Percentiles rank a stretch among this genome's conserved stretches.
These are phyloP conservation scores for Colletotrichum sp. DNA, from an alignment of 2,329 filamentous ascomycete genomes.

Conservation along the genomic window DNA sequence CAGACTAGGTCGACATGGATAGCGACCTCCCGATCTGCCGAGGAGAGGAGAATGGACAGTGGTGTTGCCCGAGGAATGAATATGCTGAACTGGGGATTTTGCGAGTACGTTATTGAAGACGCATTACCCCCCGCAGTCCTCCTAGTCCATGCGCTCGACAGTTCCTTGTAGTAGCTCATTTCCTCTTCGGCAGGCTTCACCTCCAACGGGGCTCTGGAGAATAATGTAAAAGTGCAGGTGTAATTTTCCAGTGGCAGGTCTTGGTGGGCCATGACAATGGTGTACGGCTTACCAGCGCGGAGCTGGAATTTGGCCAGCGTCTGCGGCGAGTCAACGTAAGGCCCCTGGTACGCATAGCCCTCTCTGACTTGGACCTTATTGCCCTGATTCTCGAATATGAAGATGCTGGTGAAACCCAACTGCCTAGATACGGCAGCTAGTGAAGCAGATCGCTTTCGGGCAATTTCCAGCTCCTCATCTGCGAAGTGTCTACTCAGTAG, in stretches of 20 bases:
- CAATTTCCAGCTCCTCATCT: constrained; percentile 66
- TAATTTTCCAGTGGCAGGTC: constrained; percentile 76
- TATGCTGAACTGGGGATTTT: constrained; percentile 87
- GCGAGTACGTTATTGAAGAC: constrained; percentile 75
- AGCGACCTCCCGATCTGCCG: constrained; percentile 68
- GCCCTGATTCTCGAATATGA: constrained; percentile 76
- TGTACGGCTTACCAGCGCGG: constrained; percentile 48
- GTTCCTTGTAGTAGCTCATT: constrained; percentile 63
- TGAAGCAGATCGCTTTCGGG: constrained; percentile 46
- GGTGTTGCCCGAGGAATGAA: constrained; percentile 60
- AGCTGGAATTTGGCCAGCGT: constrained; percentile 75
- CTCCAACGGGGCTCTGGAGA: constrained; percentile 69
- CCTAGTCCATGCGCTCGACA: constrained; percentile 74
- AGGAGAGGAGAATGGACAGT: constrained; percentile 77
- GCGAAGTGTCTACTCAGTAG: constrained; percentile 87
- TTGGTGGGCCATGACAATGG: constrained; percentile 78
- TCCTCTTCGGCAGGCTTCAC: constrained; percentile 66
- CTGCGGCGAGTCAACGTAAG: constrained; percentile 94
- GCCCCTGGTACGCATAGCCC: constrained; percentile 72
- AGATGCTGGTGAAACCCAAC: constrained; percentile 86
- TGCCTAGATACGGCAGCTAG: constrained; percentile 54
- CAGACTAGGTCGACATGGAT: constrained; percentile 87
- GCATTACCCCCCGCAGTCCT: constrained; percentile 86
- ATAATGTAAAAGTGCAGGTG: constrained; percentile 86
- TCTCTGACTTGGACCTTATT: constrained; percentile 77